Percentiles rank a stretch among this genome's conserved stretches.
Evolutionary conservation across 257 asterid genomes (phyloP).

Genomic region (Eustoma russellianum): DNA sequence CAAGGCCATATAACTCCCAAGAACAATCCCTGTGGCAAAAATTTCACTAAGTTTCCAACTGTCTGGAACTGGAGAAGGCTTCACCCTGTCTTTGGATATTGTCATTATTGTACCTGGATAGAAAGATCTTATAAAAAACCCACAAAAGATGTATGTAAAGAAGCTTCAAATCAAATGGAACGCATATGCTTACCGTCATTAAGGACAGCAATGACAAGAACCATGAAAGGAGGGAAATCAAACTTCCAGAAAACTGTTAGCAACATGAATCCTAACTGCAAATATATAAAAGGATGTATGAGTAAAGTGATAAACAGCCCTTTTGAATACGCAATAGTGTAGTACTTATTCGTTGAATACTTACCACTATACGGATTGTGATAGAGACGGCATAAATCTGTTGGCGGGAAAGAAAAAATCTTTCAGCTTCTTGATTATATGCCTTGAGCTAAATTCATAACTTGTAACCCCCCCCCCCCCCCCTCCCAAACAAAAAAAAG

Average conservation of each 20-base stretch:
- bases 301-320: not conserved
- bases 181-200: conserved; percentile 20
- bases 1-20: conserved; percentile 30
- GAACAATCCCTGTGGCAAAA: conserved; percentile 28
- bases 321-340: not conserved
- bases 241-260: conserved; percentile 26
- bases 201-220: conserved; percentile 30
- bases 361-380: conserved; percentile 35
- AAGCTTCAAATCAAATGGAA: not conserved
- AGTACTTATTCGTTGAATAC: not conserved
- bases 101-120: conserved; percentile 34
- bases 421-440: conserved; percentile 2
- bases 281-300: conserved; percentile 1
- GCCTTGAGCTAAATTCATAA: not conserved
- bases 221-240: conserved; percentile 36
- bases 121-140: not conserved
- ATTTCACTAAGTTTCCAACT: conserved; percentile 40
- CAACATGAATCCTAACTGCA: conserved; percentile 32
- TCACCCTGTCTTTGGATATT: conserved; percentile 34
- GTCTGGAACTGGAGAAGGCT: conserved; percentile 35
- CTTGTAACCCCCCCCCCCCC: too few species aligned
- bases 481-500: not conserved
- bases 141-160: not conserved
- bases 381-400: conserved; percentile 35
- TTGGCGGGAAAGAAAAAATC: not conserved